phyloP scores from a whole-genome alignment of 164 flowering plant genomes.

The Annona squamosa region DNA sequence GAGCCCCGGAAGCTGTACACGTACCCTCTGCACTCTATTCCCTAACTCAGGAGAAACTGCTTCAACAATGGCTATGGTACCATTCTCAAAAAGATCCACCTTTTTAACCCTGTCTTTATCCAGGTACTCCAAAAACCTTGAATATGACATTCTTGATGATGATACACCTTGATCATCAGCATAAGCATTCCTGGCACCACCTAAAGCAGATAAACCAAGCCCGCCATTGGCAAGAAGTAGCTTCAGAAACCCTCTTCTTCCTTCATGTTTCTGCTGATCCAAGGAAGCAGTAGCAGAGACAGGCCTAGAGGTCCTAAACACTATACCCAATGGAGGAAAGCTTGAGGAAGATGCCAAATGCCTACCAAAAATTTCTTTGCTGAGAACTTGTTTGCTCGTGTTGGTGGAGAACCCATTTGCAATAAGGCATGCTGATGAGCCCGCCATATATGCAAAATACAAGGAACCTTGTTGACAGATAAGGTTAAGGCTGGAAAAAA shows the following conservation, averaged over 20 bases:
- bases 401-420: slow-evolving; percentile 49
- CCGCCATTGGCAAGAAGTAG: slow-evolving; percentile 73
- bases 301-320: slow-evolving; percentile 32
- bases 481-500: not conserved
- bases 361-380: slow-evolving; percentile 43
- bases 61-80: slow-evolving; percentile 94
- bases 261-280: slow-evolving; percentile 43
- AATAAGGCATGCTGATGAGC: slow-evolving; percentile 65
- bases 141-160: slow-evolving; percentile 90
- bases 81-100: slow-evolving; percentile 90
- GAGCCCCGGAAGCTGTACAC: slow-evolving; percentile 88
- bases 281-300: slow-evolving; percentile 47
- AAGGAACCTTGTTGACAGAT: not conserved
- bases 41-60: slow-evolving; percentile 86
- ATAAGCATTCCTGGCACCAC: slow-evolving; percentile 51
- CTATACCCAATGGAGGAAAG: slow-evolving; percentile 30
- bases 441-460: slow-evolving; percentile 45
- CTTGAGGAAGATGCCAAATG: slow-evolving; percentile 28
- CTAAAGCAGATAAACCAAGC: slow-evolving; percentile 44
- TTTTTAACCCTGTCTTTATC: slow-evolving; percentile 75
- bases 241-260: slow-evolving; percentile 75
- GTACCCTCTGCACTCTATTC: slow-evolving; percentile 79
- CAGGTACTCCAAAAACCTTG: slow-evolving; percentile 83
- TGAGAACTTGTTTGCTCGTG: slow-evolving; percentile 24
- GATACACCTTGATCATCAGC: slow-evolving; percentile 98